Base-by-base conservation (phyloP, 2,329 filamentous ascomycete species). In the Ceratocystis cacaofunesta region DNA sequence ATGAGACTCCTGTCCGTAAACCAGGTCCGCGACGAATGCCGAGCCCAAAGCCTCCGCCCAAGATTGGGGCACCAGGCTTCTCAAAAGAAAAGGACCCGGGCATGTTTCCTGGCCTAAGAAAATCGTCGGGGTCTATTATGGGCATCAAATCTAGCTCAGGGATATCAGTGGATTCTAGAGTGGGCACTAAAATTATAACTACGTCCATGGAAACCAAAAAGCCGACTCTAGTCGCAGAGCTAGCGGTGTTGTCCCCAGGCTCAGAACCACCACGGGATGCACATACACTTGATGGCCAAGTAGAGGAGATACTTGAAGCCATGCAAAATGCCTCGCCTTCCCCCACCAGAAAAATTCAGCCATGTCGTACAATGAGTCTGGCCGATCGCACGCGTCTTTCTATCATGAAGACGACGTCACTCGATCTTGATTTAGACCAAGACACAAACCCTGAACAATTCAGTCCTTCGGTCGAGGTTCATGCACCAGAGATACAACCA, bases 371-470 rank as follows among this genome's bases (percentile, higher is more conserved):
- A 0, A 74, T 87, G 7, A 85, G 86, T 0, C 80, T 94, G 0
- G 82, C 87, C 3, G 90, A 95, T 71, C 86, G 91, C 61, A 95
- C 92, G 0, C 84, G 88, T 19, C 80, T 90, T 64, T 91, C 89
- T 19, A 92, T 96, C 85, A 84, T 86, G 0, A 79, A 85, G 2
- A 77, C 82, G 60, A 80, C 83, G 2, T 58, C 65, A 3, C 60
- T 41, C 12, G 61, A 68, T 3, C 68, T 72, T 43, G 69, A 71
- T 8, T 65, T 69, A 1, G 68, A 70, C 12, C 69, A 71, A n/a
- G 75, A 78, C 19, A 68, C 70, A 7, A 71, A 71, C 41, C 69
- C 68, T 55, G 69, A 44, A 43, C 70, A 44, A 70, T 69, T 12
- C 68, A 69, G 1, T 70, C 69, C 30, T 57, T 65, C 68, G 60